Conservation (phyloP, 306 rosid genomes). For the Cyclanthera cordifolia region DNA sequence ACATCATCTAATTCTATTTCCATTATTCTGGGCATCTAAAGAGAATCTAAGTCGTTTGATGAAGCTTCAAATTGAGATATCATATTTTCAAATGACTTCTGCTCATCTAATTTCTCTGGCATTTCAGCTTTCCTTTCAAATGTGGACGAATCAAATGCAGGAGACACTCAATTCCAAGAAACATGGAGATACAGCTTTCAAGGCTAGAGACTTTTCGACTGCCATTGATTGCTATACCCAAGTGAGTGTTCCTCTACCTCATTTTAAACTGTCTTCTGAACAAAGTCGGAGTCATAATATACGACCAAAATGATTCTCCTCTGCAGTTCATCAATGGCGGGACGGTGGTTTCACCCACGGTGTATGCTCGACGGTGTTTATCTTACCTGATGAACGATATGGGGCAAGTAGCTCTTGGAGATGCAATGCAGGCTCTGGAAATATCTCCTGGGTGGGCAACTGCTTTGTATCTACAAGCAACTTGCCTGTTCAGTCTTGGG, state of each 20-base stretch:
- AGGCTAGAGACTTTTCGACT: slow-evolving; percentile 62
- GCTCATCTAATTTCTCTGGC: slow-evolving; percentile 11
- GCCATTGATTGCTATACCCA: slow-evolving; percentile 76
- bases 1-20: not conserved
- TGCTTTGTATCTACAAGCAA: slow-evolving; percentile 85
- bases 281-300: not conserved
- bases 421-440: slow-evolving; percentile 94
- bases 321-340: slow-evolving; percentile 84
- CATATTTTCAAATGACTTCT: not conserved
- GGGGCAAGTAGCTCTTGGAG: slow-evolving; percentile 73
- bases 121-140: slow-evolving; percentile 87
- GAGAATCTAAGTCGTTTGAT: not conserved
- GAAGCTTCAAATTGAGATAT: not conserved
- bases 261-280: not conserved
- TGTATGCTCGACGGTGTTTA: slow-evolving; percentile 75
- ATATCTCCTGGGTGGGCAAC: slow-evolving; percentile 90
- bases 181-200: slow-evolving; percentile 84
- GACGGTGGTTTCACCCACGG: slow-evolving; percentile 93
- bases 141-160: slow-evolving; percentile 96
- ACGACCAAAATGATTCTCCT: not conserved
- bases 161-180: slow-evolving; percentile 80
- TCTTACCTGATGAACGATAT: slow-evolving; percentile 68
- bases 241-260: slow-evolving; percentile 34
- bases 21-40: not conserved
- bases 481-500: slow-evolving; percentile 69